These are phyloP conservation scores for Fusarium xylarioides DNA, from an alignment of 2,329 filamentous ascomycete species.

Conservation along the genomic window DNA sequence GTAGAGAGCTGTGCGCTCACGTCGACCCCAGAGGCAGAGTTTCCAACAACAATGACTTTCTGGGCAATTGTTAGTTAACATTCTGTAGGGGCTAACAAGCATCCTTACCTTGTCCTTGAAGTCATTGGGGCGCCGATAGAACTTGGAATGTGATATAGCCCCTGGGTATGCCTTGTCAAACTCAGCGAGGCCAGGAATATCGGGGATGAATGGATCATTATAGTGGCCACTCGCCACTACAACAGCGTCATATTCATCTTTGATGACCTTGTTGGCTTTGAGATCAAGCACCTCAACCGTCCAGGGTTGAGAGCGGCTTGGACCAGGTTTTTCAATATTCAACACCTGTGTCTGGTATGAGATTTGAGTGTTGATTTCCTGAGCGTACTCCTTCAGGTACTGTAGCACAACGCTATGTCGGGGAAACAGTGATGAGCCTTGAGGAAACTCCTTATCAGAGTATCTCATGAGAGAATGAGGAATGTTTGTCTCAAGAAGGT, in stretches of 20 bases:
- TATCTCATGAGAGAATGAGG: conserved; percentile 77
- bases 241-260: conserved; percentile 65
- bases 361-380: conserved; percentile 66
- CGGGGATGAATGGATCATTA: conserved; percentile 66
- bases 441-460: conserved; percentile 67
- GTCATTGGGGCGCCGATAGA: conserved; percentile 62
- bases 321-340: conserved; percentile 41
- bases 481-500: conserved; percentile 78
- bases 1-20: conserved; percentile 71
- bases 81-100: too few species aligned
- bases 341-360: conserved; percentile 71
- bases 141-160: conserved; percentile 71
- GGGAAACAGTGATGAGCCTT: conserved; percentile 71
- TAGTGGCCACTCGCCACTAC: conserved; percentile 72
- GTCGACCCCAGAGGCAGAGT: conserved; percentile 76
- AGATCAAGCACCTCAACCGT: conserved; percentile 50
- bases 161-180: conserved; percentile 62
- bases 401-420: conserved; percentile 68
- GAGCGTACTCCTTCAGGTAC: conserved; percentile 73
- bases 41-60: conserved; percentile 74
- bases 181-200: conserved; percentile 62
- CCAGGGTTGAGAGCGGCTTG: conserved; percentile 50
- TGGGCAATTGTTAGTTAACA: conserved; percentile 51
- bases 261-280: conserved; percentile 34
- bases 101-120: conserved; percentile 45